Percentiles rank a stretch among this genome's conserved stretches.
phyloP scores from a whole-genome alignment of 768 basidiomycete species.

The Pleurotus citrinopileatus region DNA sequence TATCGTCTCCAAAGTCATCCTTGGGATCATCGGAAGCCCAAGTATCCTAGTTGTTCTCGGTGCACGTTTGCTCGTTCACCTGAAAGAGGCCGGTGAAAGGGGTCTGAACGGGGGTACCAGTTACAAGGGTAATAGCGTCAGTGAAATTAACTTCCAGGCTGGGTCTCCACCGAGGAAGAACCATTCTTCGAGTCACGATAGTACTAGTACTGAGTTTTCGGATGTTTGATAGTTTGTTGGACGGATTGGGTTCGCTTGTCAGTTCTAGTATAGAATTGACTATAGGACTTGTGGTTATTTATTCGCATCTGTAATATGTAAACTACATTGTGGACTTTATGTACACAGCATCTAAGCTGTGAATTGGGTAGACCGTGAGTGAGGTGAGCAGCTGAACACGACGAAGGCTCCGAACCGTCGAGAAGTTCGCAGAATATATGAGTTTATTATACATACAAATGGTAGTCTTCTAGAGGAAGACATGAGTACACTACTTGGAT shows the following conservation, averaged over 20 bases:
- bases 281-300: too few relatives aligned
- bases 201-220: neutral
- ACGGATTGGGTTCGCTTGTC: neutral
- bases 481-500: too few relatives aligned
- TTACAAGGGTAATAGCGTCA: neutral
- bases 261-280: too few relatives aligned
- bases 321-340: too few relatives aligned
- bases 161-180: neutral
- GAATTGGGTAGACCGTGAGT: too few relatives aligned
- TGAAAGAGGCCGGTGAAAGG: slow-evolving; percentile 7
- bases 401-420: too few relatives aligned
- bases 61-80: slow-evolving; percentile 1
- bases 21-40: slow-evolving; percentile 3
- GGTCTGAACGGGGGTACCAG: slow-evolving; percentile 3
- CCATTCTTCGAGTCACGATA: neutral
- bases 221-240: neutral
- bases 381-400: too few relatives aligned
- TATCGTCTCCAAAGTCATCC: slow-evolving; percentile 3
- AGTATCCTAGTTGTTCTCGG: slow-evolving; percentile 5
- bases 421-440: too few relatives aligned
- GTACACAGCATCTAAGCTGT: too few relatives aligned
- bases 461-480: too few relatives aligned
- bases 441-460: too few relatives aligned
- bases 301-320: too few relatives aligned
- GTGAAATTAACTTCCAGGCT: neutral